Evolutionary conservation across 2,329 filamentous ascomycete species (phyloP).

Genomic region (Meredithiella fracta): DNA sequence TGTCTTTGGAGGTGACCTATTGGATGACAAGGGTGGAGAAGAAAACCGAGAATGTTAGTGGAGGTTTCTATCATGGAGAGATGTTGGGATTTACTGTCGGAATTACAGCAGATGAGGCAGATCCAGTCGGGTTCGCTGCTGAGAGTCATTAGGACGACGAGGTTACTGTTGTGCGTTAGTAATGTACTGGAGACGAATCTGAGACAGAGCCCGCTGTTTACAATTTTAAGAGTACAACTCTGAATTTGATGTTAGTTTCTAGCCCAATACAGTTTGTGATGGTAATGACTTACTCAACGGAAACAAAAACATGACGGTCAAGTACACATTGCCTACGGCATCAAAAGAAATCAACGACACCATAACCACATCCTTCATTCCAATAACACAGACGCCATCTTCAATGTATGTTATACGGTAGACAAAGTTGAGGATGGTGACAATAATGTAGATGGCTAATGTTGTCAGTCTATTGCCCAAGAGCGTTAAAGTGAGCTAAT

Average conservation of each 20-base stretch:
- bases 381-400: slow-evolving; percentile 42
- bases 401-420: slow-evolving; percentile 41
- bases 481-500: not conserved
- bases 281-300: slow-evolving; percentile 30
- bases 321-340: slow-evolving; percentile 43
- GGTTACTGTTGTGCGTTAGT: slow-evolving; percentile 29
- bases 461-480: not conserved
- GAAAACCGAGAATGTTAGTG: slow-evolving; percentile 27
- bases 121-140: slow-evolving; percentile 48
- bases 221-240: slow-evolving; percentile 31
- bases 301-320: slow-evolving; percentile 46
- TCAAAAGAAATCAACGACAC: slow-evolving; percentile 47
- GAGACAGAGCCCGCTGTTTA: slow-evolving; percentile 26
- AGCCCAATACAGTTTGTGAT: too few relatives aligned
- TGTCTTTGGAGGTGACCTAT: slow-evolving; percentile 38
- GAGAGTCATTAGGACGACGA: slow-evolving; percentile 40
- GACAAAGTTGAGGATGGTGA: slow-evolving; percentile 42
- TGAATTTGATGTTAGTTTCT: too few relatives aligned
- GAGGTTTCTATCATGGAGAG: not conserved
- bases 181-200: slow-evolving; percentile 26
- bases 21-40: slow-evolving; percentile 46
- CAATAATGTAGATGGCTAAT: slow-evolving; percentile 26
- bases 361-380: slow-evolving; percentile 41
- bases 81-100: slow-evolving; percentile 33
- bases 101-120: slow-evolving; percentile 48